Evolutionary conservation across 345 rosid species (phyloP).

Genomic region (Lenwebbia sp.): DNA sequence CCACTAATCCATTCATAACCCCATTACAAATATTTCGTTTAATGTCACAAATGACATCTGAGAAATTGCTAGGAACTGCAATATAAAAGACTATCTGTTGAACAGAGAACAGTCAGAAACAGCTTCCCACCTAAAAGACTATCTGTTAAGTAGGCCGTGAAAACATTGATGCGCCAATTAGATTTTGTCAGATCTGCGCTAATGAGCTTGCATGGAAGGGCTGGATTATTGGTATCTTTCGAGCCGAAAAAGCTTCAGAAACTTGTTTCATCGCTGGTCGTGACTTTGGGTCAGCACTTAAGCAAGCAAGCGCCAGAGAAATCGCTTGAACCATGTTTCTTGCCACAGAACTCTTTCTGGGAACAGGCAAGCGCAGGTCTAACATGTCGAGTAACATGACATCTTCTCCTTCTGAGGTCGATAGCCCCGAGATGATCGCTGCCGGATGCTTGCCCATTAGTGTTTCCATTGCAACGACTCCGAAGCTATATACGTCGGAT

Average conservation of each 20-base stretch:
- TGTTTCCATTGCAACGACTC: conserved; percentile 9
- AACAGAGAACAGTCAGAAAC: no score
- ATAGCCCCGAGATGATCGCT: conserved; percentile 1
- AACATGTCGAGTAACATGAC: neutral
- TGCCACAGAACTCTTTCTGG: neutral
- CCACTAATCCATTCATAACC: no score
- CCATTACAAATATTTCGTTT: no score
- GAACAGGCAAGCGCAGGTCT: neutral
- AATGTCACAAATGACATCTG: no score
- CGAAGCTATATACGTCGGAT: conserved; percentile 11
- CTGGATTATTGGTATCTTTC: neutral
- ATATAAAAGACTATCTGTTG: no score
- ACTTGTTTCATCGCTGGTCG: conserved; percentile 3
- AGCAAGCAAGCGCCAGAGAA: conserved; percentile 6
- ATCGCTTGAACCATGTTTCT: neutral
- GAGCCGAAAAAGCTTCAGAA: neutral
- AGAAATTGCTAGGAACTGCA: no score
- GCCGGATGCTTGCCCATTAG: conserved; percentile 13
- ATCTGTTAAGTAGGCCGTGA: neutral
- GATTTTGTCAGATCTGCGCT: neutral
- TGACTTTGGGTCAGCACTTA: neutral
- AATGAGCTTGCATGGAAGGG: neutral
- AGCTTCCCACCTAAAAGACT: no score
- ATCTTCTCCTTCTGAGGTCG: neutral
- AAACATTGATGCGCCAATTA: neutral